Conservation (phyloP, 2,329 filamentous ascomycete genomes). For the Pseudogymnoascus pannorum region DNA sequence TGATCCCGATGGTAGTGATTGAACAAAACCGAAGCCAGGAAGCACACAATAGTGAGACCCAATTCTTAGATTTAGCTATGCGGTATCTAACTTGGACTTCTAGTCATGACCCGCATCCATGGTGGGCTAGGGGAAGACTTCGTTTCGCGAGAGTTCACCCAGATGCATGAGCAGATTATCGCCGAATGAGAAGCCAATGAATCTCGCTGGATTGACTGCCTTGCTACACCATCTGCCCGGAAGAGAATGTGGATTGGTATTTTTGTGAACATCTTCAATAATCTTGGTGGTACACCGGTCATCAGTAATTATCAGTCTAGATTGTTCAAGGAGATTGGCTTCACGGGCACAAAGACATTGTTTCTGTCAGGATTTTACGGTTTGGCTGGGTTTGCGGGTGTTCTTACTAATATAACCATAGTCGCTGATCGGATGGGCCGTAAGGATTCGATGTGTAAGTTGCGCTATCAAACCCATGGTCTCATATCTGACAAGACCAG, state of each 20-base stretch:
- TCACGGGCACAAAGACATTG: constrained; percentile 10
- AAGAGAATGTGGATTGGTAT: constrained; percentile 11
- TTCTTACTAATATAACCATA: constrained; percentile 22
- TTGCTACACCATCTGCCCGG: constrained; percentile 8
- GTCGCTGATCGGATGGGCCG: background rate
- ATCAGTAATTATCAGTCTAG: constrained; percentile 28
- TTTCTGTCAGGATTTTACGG: constrained; percentile 14
- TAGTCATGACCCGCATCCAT: constrained; percentile 19
- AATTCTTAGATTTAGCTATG: background rate
- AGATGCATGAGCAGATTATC: constrained; percentile 18
- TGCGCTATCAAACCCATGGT: background rate
- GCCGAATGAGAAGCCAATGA: constrained; percentile 11
- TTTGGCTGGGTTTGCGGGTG: constrained; percentile 12
- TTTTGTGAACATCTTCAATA: constrained; percentile 15
- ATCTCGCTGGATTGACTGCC: constrained; percentile 17
- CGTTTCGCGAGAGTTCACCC: constrained; percentile 22
- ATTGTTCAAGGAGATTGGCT: constrained; percentile 13
- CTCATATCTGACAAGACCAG: background rate
- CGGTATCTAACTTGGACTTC: background rate
- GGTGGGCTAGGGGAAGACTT: constrained; percentile 20
- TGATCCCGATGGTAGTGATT: constrained; percentile 7
- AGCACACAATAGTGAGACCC: constrained; percentile 9
- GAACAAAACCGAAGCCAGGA: constrained; percentile 12
- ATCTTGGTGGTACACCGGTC: constrained; percentile 30
- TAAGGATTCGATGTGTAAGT: constrained; percentile 1